Base-by-base conservation (phyloP, 139 green algal genomes). In the Chlamydomonas urium region DNA sequence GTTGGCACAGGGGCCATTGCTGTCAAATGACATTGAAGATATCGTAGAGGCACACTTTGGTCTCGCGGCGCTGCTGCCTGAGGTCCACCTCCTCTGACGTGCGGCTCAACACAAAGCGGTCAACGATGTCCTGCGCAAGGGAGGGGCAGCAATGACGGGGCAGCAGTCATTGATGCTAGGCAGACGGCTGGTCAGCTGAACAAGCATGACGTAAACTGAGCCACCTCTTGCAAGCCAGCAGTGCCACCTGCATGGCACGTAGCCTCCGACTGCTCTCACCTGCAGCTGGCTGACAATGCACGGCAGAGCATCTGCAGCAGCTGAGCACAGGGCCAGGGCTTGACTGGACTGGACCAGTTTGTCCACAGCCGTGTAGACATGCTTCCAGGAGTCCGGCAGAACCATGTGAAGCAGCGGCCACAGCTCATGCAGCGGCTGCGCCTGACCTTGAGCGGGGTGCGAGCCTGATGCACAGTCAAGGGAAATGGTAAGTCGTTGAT, bases 71-170 rank as follows among this genome's bases (percentile, higher is more conserved):
- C n/a, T 14, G 53, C 53, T 63, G 53, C 53, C 6, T 26, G 10
- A 63, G 53, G 53, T 63, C 53, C 53, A 63, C 53, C 53, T 63
- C 53, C 26, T 63, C 53, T 34, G 53, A 14, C 6, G 53, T 63
- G n/a, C 53, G 53, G n/a, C 24, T 63, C 6, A 63, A 17, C 6
- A 63, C 53, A 63, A 63, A 63, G 53, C 53, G 53, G 26, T 63
- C 53, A 14, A 63, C 26, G 53, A 63, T 63, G 10, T 5, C 29
- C 53, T 63, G 53, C 21, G 53, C n/a, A 63, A 63, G 10, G 53
- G 21, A 8, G 14, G 53, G 53, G 10, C 19, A 26, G n/a, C n/a
- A 63, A 63, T 34, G 24, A 63, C n/a, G 10, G 53, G 24, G 21
- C 17, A 33, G 29, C 53, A 33, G 10, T 63, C 19, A 63, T 17